Percentiles rank a stretch among this genome's conserved stretches.
phyloP scores from a whole-genome alignment of 768 basidiomycete genomes.

The Podaxis mareebaensis region DNA sequence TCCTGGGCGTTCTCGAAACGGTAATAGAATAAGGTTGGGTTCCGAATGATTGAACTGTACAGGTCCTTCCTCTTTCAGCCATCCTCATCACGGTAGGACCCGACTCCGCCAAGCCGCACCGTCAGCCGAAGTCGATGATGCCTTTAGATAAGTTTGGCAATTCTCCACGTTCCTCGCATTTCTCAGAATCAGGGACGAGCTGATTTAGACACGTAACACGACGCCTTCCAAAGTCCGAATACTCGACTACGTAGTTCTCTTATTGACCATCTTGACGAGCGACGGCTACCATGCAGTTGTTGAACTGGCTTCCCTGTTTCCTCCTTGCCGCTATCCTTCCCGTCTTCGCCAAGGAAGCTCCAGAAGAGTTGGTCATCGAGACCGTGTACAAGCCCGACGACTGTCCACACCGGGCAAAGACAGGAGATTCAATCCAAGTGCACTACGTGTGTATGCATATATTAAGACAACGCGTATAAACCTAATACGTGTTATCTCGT shows the following conservation, averaged over 20 bases:
- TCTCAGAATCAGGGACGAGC: neutral
- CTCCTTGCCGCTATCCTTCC: slow-evolving; percentile 40
- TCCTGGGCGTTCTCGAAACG: slow-evolving; percentile 22
- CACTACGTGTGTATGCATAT: slow-evolving; percentile 61
- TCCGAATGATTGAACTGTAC: slow-evolving; percentile 33
- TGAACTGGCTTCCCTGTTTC: slow-evolving; percentile 47
- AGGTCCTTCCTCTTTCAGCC: slow-evolving; percentile 26
- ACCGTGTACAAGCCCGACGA: slow-evolving; percentile 58
- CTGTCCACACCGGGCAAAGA: slow-evolving; percentile 54
- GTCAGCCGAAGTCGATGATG: neutral
- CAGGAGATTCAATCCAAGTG: slow-evolving; percentile 66
- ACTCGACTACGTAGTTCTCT: neutral
- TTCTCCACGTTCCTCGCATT: neutral
- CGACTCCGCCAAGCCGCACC: neutral
- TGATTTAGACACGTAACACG: neutral
- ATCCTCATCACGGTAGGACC: neutral
- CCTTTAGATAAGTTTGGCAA: neutral
- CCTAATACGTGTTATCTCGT: neutral
- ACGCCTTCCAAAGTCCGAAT: neutral
- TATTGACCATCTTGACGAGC: neutral
- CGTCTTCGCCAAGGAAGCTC: slow-evolving; percentile 44
- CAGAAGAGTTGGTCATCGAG: slow-evolving; percentile 61
- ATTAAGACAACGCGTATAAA: neutral
- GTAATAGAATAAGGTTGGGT: slow-evolving; percentile 34
- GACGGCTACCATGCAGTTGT: slow-evolving; percentile 47